phyloP scores from a whole-genome alignment of 225 moss, liverwort and hornwort genomes.

The Straminergon stramineum region DNA sequence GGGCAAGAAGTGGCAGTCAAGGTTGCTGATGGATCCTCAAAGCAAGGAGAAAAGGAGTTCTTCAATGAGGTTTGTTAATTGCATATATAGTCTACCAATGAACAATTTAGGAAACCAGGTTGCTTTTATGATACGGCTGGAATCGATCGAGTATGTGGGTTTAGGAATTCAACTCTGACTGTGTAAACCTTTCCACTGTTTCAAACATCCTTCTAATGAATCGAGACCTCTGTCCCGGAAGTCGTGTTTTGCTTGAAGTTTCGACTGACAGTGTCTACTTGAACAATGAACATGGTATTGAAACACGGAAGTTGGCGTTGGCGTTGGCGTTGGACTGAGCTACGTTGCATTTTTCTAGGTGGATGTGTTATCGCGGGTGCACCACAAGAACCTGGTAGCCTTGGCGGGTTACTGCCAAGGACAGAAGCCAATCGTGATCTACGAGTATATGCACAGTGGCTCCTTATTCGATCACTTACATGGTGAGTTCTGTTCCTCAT shows the following conservation, averaged over 20 bases:
- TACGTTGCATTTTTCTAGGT: conserved; percentile 4
- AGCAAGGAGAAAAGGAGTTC: conserved; percentile 18
- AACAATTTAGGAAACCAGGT: neutral
- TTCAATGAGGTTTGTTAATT: conserved; percentile 22
- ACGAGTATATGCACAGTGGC: conserved; percentile 14
- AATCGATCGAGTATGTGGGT: neutral
- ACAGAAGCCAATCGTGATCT: conserved; percentile 36
- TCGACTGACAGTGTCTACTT: neutral
- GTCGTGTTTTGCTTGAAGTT: neutral
- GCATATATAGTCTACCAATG: neutral
- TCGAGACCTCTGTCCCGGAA: too few relatives aligned
- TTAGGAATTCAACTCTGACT: neutral
- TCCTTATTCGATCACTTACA: conserved; percentile 47
- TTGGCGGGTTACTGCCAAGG: conserved; percentile 47
- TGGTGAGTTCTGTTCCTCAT: conserved; percentile 1
- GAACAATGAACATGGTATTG: too few relatives aligned
- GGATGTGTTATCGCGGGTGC: conserved; percentile 48
- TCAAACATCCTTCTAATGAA: neutral
- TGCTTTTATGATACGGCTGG: neutral
- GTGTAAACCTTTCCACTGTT: neutral
- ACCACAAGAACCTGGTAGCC: conserved; percentile 50
- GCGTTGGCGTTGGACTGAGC: neutral
- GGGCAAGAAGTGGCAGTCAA: conserved; percentile 43
- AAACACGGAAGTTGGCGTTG: neutral
- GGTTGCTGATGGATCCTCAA: neutral